These are phyloP conservation scores for Erigeron canadensis DNA, from an alignment of 129 eudicot species.

Conservation along the genomic window DNA sequence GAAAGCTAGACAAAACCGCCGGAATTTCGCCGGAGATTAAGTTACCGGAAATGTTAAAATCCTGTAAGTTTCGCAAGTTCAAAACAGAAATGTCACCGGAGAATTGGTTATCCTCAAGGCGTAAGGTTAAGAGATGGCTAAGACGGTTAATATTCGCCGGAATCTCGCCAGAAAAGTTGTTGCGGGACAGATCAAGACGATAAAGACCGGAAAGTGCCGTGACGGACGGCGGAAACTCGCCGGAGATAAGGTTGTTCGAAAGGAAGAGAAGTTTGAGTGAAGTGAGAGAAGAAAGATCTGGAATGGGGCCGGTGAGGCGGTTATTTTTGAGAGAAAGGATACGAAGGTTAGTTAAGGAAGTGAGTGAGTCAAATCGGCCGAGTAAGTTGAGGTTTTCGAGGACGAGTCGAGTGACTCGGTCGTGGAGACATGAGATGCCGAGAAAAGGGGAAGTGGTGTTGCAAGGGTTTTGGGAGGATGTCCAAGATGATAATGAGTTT, in stretches of 20 bases:
- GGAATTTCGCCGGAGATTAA: constrained; percentile 63
- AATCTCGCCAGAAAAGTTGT: constrained; percentile 61
- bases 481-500: constrained; percentile 59
- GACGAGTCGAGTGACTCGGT: constrained; percentile 70
- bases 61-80: constrained; percentile 40
- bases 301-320: constrained; percentile 57
- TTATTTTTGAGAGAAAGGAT: constrained; percentile 66
- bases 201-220: constrained; percentile 35
- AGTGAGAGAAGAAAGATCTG: constrained; percentile 61
- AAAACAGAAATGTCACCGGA: constrained; percentile 45
- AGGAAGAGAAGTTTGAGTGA: constrained; percentile 55
- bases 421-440: constrained; percentile 64
- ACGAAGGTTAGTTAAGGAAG: constrained; percentile 58
- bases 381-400: constrained; percentile 61
- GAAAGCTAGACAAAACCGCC: constrained; percentile 48
- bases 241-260: constrained; percentile 60
- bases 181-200: constrained; percentile 74
- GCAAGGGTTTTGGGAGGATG: constrained; percentile 51
- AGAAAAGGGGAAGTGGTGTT: constrained; percentile 34
- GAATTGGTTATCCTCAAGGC: constrained; percentile 57
- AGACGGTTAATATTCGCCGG: constrained; percentile 43
- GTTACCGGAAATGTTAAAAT: constrained; percentile 63
- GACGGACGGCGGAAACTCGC: constrained; percentile 47
- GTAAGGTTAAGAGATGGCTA: constrained; percentile 52
- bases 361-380: constrained; percentile 46